phyloP scores from a whole-genome alignment of 108 stramenopile species.

The Heterococcus sp. region DNA sequence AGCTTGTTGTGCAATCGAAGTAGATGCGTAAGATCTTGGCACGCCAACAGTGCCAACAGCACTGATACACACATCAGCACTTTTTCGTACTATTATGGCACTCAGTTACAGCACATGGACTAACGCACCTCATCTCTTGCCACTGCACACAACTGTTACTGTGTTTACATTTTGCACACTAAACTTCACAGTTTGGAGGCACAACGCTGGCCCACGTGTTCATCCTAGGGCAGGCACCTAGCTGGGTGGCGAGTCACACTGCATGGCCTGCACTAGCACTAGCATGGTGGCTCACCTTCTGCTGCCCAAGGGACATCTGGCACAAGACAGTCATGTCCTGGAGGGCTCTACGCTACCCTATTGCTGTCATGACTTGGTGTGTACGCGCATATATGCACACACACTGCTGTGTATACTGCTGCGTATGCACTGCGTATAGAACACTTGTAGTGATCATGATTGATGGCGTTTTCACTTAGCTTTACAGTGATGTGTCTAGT shows the following conservation, averaged over 20 bases:
- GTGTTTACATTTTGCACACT: no score
- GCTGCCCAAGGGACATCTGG: conserved; percentile 10
- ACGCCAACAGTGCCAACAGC: no score
- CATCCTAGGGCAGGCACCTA: conserved; percentile 12
- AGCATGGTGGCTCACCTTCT: conserved; percentile 18
- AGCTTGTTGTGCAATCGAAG: no score
- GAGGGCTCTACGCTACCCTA: background rate
- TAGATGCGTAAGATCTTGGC: no score
- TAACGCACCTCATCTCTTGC: no score
- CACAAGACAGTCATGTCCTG: conserved; percentile 3
- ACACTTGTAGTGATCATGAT: background rate
- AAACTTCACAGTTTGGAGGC: no score
- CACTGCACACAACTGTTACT: no score
- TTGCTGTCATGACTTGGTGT: conserved; percentile 1
- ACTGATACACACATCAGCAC: no score
- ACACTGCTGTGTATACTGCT: conserved; percentile 6
- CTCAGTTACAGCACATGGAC: no score
- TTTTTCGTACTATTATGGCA: no score
- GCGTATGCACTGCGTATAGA: background rate
- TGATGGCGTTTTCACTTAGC: background rate
- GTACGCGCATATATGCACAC: conserved; percentile 4
- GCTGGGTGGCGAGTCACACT: conserved; percentile 6
- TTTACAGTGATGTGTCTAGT: background rate
- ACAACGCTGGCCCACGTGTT: conserved; percentile 9
- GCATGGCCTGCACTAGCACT: conserved; percentile 16